These are phyloP conservation scores for Gynochthodes officinalis DNA, from an alignment of 257 asterid species.

Conservation along the genomic window DNA sequence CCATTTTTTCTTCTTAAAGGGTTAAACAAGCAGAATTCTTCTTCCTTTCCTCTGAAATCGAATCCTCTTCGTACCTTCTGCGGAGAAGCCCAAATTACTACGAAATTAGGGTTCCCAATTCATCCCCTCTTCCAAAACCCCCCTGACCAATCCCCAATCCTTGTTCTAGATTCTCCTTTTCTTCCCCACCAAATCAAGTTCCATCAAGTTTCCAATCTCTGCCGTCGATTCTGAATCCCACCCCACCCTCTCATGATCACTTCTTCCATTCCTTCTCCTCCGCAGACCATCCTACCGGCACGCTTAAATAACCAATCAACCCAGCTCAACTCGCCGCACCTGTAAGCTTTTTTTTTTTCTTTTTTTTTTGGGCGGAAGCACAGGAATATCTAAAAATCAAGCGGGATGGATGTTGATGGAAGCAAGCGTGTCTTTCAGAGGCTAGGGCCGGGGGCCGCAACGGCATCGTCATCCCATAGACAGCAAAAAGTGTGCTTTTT, in stretches of 20 bases:
- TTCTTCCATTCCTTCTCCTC: background rate
- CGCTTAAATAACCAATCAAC: background rate
- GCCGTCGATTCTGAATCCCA: background rate
- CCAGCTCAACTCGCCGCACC: background rate
- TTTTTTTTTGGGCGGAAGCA: too few relatives aligned
- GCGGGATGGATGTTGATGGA: conserved; percentile 80
- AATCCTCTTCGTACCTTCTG: background rate
- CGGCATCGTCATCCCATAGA: conserved; percentile 18
- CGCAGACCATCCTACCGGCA: background rate
- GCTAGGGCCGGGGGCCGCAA: conserved; percentile 57
- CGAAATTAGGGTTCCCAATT: conserved; percentile 22
- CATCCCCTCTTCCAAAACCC: background rate
- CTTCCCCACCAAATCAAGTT: background rate
- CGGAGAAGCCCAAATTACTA: background rate
- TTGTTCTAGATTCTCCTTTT: background rate
- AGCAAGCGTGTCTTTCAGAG: conserved; percentile 62
- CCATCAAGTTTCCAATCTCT: background rate
- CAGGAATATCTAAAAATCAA: background rate
- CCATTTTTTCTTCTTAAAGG: too few relatives aligned
- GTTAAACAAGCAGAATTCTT: background rate
- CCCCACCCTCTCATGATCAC: conserved; percentile 4
- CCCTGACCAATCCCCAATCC: too few relatives aligned
- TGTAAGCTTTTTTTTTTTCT: background rate
- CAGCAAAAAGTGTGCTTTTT: conserved; percentile 67
- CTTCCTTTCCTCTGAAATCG: background rate